Base-by-base conservation (phyloP, 1,284 basidiomycete genomes). In the Tilletiaria anomala region DNA sequence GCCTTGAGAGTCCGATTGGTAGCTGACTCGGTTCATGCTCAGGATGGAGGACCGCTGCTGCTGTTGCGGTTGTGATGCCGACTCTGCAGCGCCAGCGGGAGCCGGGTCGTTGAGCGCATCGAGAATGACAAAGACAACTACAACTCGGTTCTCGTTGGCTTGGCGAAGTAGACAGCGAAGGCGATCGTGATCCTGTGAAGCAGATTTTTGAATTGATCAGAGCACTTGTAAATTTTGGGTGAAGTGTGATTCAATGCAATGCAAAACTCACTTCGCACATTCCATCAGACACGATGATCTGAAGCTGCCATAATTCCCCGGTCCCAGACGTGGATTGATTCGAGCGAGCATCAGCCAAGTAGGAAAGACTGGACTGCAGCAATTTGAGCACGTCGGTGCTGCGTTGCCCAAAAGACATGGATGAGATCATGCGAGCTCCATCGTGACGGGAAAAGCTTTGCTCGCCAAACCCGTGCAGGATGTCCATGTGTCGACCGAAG, bases 201-300 rank as follows among this genome's bases (percentile, higher is more conserved):
- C 22, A 18, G 18, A 18, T 4, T 11, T 4, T 4, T n/a, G n/a
- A n/a, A n/a, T n/a, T n/a, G n/a, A n/a, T n/a, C n/a, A n/a, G n/a
- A n/a, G n/a, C n/a, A n/a, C n/a, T n/a, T n/a, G n/a, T n/a, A n/a
- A n/a, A n/a, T n/a, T n/a, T n/a, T 29, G 10, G 26, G 26, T 29
- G 26, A 14, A 38, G 35, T 20, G 6, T 10, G n/a, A 16, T 11
- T 26, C 17, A 39, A 8, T 6, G n/a, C 17, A 43, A 32, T 10
- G 11, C n/a, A 6, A 19, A 38, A 33, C 39, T 34, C 16, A 41
- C 43, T 39, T 96, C 87, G 67, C 89, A 96, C 52, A 96, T 84
- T 22, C 93, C 93, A 65, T 99, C 93, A 15, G 89, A 96, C 51
- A 97, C 87, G 73, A 99, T 93, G 70, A 97, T 88, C 69, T 94